Conservation (phyloP, 345 rosid species). For the Stellera chamaejasme region DNA sequence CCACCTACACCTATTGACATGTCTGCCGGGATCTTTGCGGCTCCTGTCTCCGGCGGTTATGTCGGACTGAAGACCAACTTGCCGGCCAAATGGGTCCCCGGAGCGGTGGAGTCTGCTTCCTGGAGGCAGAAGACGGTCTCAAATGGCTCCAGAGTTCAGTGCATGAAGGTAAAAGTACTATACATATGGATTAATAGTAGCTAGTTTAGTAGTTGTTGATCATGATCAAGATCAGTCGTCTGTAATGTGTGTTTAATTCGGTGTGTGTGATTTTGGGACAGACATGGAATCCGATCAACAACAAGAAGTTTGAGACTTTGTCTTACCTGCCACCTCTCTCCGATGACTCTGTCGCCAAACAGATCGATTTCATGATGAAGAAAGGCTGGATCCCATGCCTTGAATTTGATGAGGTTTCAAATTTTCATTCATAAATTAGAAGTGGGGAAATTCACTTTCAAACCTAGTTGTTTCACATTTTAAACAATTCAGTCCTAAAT, state of each 20-base stretch:
- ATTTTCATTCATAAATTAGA: not conserved
- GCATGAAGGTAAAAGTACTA: conserved; percentile 48
- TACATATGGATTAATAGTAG: too few species aligned
- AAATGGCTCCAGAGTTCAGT: conserved; percentile 37
- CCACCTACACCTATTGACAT: conserved; percentile 10
- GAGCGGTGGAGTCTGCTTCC: conserved; percentile 18
- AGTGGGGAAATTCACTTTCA: not conserved
- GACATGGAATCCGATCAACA: conserved; percentile 64
- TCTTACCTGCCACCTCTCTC: conserved; percentile 48
- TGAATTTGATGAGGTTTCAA: conserved; percentile 57
- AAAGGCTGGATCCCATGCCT: conserved; percentile 71
- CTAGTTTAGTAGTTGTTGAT: too few species aligned
- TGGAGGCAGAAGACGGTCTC: conserved; percentile 48
- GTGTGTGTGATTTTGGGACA: conserved; percentile 10
- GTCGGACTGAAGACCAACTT: conserved; percentile 26
- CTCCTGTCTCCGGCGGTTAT: conserved; percentile 22
- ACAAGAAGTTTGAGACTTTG: conserved; percentile 48
- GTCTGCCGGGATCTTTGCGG: conserved; percentile 38
- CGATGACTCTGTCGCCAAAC: conserved; percentile 38
- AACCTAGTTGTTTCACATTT: not conserved
- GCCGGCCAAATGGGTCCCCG: conserved; percentile 19
- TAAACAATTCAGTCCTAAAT: not conserved
- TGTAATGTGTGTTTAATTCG: not conserved
- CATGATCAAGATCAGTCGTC: not conserved
- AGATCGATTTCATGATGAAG: conserved; percentile 54